A percentile compares a stretch with the other conserved stretches of the same genome.
Conservation (phyloP, 2,329 filamentous ascomycete genomes). For the Calonectria pseudoreteaudii region DNA sequence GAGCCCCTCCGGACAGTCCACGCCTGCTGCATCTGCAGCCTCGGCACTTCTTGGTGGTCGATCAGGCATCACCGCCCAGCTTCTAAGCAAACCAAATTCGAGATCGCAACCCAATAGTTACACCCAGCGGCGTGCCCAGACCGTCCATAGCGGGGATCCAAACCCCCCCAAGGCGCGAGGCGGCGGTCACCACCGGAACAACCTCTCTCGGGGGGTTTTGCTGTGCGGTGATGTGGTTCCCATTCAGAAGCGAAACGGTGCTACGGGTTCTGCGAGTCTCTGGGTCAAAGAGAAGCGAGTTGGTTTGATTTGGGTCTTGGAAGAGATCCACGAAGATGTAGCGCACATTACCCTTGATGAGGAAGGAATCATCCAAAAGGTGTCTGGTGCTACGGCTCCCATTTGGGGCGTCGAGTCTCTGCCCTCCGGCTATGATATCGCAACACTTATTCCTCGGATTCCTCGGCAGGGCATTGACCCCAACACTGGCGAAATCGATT, state of each 20-base stretch:
- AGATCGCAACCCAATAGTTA: slow-evolving; percentile 66
- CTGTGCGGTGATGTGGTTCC: slow-evolving; percentile 98
- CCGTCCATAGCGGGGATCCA: slow-evolving; percentile 68
- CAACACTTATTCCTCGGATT: slow-evolving; percentile 82
- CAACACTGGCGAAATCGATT: slow-evolving; percentile 80
- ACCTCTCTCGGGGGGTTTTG: slow-evolving; percentile 87
- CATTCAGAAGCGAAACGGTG: slow-evolving; percentile 94
- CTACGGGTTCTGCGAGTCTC: slow-evolving; percentile 90
- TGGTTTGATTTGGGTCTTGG: slow-evolving; percentile 95
- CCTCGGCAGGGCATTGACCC: slow-evolving; percentile 80
- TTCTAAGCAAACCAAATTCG: slow-evolving; percentile 84
- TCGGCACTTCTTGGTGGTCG: slow-evolving; percentile 74
- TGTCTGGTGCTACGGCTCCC: slow-evolving; percentile 80
- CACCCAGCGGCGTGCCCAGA: slow-evolving; percentile 70
- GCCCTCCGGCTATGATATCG: slow-evolving; percentile 78
- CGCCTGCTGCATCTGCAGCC: slow-evolving; percentile 55
- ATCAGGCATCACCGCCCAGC: slow-evolving; percentile 84
- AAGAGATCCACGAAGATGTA: slow-evolving; percentile 96
- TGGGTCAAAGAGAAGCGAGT: slow-evolving; percentile 99
- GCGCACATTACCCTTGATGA: slow-evolving; percentile 82
- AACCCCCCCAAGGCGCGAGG: slow-evolving; percentile 66
- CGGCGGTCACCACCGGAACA: slow-evolving; percentile 73
- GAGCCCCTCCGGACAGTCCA: slow-evolving; percentile 49
- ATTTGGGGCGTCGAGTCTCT: slow-evolving; percentile 86
- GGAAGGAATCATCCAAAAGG: slow-evolving; percentile 77